Evolutionary conservation across 805 yeast species (phyloP), one percentile per base, ranked within the genome.

Genomic region (Danielia oregonensis): DNA sequence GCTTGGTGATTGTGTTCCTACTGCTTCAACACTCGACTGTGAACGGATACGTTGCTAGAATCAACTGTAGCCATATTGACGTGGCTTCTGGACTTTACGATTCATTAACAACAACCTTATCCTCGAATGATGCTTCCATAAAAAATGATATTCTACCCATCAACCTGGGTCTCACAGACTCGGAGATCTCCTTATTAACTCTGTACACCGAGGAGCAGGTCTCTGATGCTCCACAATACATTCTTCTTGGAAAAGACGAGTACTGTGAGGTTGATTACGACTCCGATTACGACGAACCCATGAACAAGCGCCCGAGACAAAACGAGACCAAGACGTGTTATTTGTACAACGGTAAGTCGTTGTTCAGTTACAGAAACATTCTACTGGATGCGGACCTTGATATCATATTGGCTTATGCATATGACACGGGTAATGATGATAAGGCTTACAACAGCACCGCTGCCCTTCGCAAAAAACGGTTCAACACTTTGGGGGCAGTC

Each of bases 81-180:
- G 72, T 79, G 13, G 69, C 79, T 1, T 46, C 57, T 13, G 85
- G 84, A 1, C 52, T 79, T 6, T 78, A 74, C 44, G 52, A 64
- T 16, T 35, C 57, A n/a, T 39, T 54, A 15, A 33, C 47, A 12
- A 40, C 53, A 12, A 42, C 43, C 13, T 37, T 42, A 16, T 44
- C 48, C 10, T 19, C 22, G 6, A 9, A 6, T 6, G 44, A 45
- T 10, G 46, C 51, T 23, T 39, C 44, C 4, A 52, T 49, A 17
- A 51, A 51, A 1, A 44, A 11, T 15, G 18, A 16, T n/a, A 23
- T 33, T 11, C 37, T 46, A 12, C 62, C 65, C 3, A 40, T 53
- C 4, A 68, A 59, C 35, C 38, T 51, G 12, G 46, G 61, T 4
- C 49, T 74, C 15, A 72, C 81, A 2, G 70, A 76, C 29, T 69